Base-by-base conservation (phyloP, 176 grass and related monocot genomes). In the Juncus effusus region DNA sequence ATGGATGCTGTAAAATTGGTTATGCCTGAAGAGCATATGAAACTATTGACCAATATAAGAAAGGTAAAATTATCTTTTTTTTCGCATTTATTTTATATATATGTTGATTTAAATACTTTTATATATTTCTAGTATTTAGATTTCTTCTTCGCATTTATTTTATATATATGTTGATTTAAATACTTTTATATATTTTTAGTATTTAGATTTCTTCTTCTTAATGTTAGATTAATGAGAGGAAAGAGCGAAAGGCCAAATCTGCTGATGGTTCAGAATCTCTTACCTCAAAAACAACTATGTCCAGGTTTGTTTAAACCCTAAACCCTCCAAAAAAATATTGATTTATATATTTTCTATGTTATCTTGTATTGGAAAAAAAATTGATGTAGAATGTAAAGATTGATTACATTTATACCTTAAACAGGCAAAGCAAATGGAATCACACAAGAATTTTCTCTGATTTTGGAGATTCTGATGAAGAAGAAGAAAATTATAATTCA, bases 11-110 rank as follows among this genome's bases (percentile, higher is more conserved):
- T 97, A 38, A 97, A 89, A 62, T 82, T 80, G 51, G 88, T 89
- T 49, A 97, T 97, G 83, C 93, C 93, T 36, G 82, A 92, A 77
- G 93, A 97, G 70, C 93, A 97, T 73, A 89, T 97, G 80, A 97
- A 92, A 72, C 62, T 97, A 67, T 74, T 97, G 7, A 84, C 82
- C 39, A 97, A 92, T 38, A 97, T 97, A 64, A 80, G 85, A 51
- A 92, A 92, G 93, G 93, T 97, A 72, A 73, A 65, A 64, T 15
- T 35, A 6, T 35, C 51, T 53, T 57, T 76, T 59, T 57, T 40
- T n/a, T n/a, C n/a, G n/a, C n/a, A n/a, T n/a, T n/a, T n/a, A n/a
- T n/a, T n/a, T 7, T 59, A 19, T 59, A 5, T 56, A 69, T 39
- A 50, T n/a, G n/a, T 38, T 69, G 67, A 36, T 57, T 15, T n/a